Evolutionary conservation across 495 filamentous ascomycete genomes (phyloP).

Genomic region (Neurospora sublineolata): DNA sequence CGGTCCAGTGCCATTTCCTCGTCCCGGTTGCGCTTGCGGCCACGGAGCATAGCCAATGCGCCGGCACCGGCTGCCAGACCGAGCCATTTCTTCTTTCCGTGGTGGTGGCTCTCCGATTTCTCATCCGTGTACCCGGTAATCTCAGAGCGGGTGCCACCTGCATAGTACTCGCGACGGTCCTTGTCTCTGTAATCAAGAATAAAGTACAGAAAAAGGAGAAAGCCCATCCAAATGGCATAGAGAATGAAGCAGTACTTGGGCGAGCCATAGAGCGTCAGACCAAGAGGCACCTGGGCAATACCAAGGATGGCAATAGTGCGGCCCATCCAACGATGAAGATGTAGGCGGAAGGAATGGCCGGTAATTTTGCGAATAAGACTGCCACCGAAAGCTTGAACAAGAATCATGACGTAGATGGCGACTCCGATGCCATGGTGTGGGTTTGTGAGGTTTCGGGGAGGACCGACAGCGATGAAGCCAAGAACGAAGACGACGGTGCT

Average conservation of each 20-base stretch:
- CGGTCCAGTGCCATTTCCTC: conserved; percentile 23
- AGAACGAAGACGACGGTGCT: conserved; percentile 63
- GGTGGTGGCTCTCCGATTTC: conserved; percentile 14
- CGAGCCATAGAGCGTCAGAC: conserved; percentile 85
- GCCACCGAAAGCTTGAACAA: conserved; percentile 73
- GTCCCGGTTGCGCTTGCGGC: conserved; percentile 31
- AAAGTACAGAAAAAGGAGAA: conserved; percentile 59
- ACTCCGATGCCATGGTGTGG: conserved; percentile 92
- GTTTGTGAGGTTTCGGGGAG: conserved; percentile 69
- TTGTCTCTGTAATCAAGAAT: conserved; percentile 57
- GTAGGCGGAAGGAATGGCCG: conserved; percentile 52
- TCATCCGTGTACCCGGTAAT: conserved; percentile 15
- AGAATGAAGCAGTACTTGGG: conserved; percentile 76
- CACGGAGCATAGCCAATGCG: conserved; percentile 42
- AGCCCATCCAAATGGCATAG: conserved; percentile 61
- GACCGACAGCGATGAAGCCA: conserved; percentile 70
- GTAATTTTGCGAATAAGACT: conserved; percentile 53
- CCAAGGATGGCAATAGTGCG: conserved; percentile 64
- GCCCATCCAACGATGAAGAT: conserved; percentile 85
- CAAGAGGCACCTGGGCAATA: conserved; percentile 77
- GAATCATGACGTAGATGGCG: conserved; percentile 73
- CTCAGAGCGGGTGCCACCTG: background rate
- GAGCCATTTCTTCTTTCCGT: conserved; percentile 38
- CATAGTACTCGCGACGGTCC: conserved; percentile 9
- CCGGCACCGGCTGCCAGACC: conserved; percentile 50